These are phyloP conservation scores for Metschnikowia lachancei DNA, from an alignment of 805 yeast species.

Conservation along the genomic window DNA sequence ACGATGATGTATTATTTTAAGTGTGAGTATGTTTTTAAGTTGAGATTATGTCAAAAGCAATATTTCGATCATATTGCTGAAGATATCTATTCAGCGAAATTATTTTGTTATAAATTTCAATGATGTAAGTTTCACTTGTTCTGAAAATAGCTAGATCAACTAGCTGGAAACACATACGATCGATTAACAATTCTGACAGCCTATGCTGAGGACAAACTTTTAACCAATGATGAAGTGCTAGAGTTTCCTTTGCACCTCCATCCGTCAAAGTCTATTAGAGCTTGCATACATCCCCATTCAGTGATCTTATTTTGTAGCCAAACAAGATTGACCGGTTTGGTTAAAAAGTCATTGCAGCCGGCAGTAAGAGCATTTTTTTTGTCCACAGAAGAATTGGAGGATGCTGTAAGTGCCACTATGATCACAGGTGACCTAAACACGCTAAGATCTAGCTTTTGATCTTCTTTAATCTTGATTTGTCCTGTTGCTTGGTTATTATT, in stretches of 20 bases:
- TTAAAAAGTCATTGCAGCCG: conserved; percentile 94
- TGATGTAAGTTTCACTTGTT: too few relatives aligned
- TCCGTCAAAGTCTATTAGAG: conserved; percentile 89
- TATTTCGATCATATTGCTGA: too few relatives aligned
- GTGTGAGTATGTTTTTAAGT: too few relatives aligned
- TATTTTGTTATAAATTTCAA: too few relatives aligned
- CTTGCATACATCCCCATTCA: conserved; percentile 99
- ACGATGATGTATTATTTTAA: too few relatives aligned
- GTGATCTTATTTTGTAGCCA: conserved; percentile 94
- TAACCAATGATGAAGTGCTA: not conserved
- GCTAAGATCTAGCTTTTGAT: conserved; percentile 56
- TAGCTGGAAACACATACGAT: too few relatives aligned
- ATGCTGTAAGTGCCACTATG: conserved; percentile 94
- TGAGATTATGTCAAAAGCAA: too few relatives aligned
- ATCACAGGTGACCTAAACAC: conserved; percentile 93
- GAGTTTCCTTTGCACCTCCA: conserved; percentile 45
- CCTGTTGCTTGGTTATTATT: conserved; percentile 22
- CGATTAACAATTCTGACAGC: not conserved
- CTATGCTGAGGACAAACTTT: not conserved
- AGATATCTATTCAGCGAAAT: too few relatives aligned
- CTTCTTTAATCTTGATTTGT: conserved; percentile 30
- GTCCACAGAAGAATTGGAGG: conserved; percentile 74
- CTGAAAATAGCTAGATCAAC: too few relatives aligned
- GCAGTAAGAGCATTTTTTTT: conserved; percentile 90
- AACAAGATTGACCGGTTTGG: conserved; percentile 90